phyloP scores from a whole-genome alignment of 768 basidiomycete species.

The Tulasnella calospora region DNA sequence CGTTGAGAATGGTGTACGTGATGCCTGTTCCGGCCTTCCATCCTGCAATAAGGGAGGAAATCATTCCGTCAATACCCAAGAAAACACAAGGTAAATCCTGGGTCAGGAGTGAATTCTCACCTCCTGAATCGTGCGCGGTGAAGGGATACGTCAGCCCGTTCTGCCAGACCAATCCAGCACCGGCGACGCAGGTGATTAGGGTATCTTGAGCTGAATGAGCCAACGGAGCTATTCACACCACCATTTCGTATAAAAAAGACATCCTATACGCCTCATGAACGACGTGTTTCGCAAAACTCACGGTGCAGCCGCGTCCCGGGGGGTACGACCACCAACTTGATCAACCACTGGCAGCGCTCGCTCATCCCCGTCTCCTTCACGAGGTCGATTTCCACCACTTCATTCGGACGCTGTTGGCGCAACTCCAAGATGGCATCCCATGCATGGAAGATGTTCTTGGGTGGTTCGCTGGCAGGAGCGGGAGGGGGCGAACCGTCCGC shows the following conservation, averaged over 20 bases:
- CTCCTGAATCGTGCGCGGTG: conserved; percentile 2
- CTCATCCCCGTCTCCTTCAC: neutral
- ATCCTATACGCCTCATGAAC: neutral
- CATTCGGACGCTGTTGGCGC: neutral
- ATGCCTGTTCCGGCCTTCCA: conserved; percentile 32
- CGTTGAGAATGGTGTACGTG: conserved; percentile 31
- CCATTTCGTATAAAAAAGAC: neutral
- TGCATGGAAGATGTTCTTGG: neutral
- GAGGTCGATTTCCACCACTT: neutral
- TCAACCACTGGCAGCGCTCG: neutral
- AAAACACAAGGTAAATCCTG: neutral
- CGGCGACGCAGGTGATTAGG: conserved; percentile 11
- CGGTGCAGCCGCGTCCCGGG: conserved; percentile 19
- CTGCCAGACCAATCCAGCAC: conserved; percentile 24
- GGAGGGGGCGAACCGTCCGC: neutral
- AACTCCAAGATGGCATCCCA: neutral
- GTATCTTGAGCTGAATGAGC: conserved; percentile 18
- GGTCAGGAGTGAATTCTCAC: neutral
- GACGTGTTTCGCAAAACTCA: neutral
- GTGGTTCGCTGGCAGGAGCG: neutral
- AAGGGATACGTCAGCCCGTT: conserved; percentile 24
- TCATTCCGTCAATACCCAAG: neutral
- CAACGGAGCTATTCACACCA: conserved; percentile 7
- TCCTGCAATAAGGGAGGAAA: conserved; percentile 27
- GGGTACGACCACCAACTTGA: conserved; percentile 8